Conservation (phyloP, 2,329 filamentous ascomycete genomes). For the Aspergillus uvarum region DNA sequence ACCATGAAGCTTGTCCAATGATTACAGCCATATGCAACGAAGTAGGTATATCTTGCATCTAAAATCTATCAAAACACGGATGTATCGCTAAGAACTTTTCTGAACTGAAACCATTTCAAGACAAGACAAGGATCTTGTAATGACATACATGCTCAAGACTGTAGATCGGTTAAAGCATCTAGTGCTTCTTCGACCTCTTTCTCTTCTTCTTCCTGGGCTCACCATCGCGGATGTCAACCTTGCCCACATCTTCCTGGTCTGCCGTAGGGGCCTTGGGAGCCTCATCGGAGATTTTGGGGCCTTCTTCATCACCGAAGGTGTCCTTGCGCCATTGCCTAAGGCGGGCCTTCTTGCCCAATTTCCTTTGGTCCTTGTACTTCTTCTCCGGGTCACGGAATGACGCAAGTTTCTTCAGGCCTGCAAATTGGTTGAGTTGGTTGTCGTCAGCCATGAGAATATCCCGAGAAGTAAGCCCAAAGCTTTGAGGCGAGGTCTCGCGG, state of each 20-base stretch:
- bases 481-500: constrained; percentile 85
- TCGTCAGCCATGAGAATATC: constrained; percentile 93
- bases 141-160: background rate
- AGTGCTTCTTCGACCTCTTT: constrained; percentile 48
- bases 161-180: constrained; percentile 7
- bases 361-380: constrained; percentile 85
- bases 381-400: constrained; percentile 84
- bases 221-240: constrained; percentile 46
- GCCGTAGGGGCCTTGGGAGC: constrained; percentile 20
- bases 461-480: constrained; percentile 82
- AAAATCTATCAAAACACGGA: constrained; percentile 4
- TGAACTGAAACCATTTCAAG: background rate
- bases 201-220: constrained; percentile 43
- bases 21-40: background rate
- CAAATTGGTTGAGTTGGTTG: constrained; percentile 81
- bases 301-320: constrained; percentile 63
- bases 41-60: constrained; percentile 28
- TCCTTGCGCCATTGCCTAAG: constrained; percentile 80
- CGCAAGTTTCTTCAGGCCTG: constrained; percentile 91
- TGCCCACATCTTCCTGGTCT: constrained; percentile 23
- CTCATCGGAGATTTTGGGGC: constrained; percentile 39
- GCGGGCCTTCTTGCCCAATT: constrained; percentile 86
- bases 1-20: no score
- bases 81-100: constrained; percentile 4
- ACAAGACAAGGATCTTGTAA: background rate